Base-by-base conservation (phyloP, 2,329 filamentous ascomycete genomes). In the Botrytis cinerea region DNA sequence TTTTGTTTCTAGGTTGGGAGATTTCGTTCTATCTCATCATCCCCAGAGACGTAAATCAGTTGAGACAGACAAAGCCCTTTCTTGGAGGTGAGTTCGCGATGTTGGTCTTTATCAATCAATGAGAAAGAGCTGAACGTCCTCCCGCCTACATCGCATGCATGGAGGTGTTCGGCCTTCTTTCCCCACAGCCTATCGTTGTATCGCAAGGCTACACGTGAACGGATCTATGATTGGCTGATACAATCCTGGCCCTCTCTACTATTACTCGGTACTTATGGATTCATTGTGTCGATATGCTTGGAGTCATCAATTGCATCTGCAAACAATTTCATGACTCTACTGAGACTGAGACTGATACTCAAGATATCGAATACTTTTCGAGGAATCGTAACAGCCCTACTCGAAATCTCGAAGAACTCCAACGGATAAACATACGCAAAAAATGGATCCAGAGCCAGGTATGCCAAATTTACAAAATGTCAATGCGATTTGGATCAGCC, bases 361-460 rank as follows among this genome's bases (percentile, higher is more conserved):
- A n/a, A 46, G 32, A 22, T 32, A 62, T 9, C 38, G 35, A 62
- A 12, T 10, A 25, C 12, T 14, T 46, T 28, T 32, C 1, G 40
- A 64, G 61, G 20, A 48, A 48, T 48, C 46, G 10, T 16, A n/a
- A 18, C 20, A 45, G 20, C 20, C n/a, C 57, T n/a, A n/a, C 22
- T 2, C 43, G 14, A 22, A n/a, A 7, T 40, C 14, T 66, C 10
- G 22, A 25, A 35, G 32, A 66, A 18, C 35, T 66, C 48, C 28
- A 12, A 35, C 6, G 7, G 46, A 35, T 16, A 57, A 28, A 7
- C 20, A 48, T 5, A 46, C 0, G 12, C 20, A 32, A 1, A 64
- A 64, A n/a, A 71, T 71, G 70, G 46, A 71, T 71, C 12, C 48
- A 51, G 70, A 71, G 64, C 45, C 59, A 54, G 70, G 70, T 71